phyloP scores from a whole-genome alignment of 2,329 filamentous ascomycete genomes.

The Diaporthe capsici region DNA sequence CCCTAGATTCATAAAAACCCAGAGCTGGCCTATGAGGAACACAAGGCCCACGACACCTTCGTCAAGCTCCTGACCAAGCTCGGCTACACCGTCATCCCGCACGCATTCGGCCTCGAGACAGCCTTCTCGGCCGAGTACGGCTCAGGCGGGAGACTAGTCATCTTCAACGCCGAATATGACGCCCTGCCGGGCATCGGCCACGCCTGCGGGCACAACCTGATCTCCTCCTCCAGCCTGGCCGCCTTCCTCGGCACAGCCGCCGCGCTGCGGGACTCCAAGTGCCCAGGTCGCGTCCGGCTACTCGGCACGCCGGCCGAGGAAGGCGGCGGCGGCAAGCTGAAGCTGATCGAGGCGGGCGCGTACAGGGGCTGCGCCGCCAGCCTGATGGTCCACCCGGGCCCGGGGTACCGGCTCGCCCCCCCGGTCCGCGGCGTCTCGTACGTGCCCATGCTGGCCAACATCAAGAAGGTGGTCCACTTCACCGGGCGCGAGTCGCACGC shows the following conservation, averaged over 20 bases:
- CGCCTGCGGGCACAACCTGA: conserved; percentile 62
- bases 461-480: conserved; percentile 56
- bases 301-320: conserved; percentile 61
- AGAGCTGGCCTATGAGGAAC: conserved; percentile 66
- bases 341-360: conserved; percentile 52
- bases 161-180: conserved; percentile 63
- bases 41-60: conserved; percentile 65
- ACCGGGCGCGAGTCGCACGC: conserved; percentile 62
- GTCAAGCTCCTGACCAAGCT: conserved; percentile 58
- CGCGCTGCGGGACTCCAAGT: conserved; percentile 49
- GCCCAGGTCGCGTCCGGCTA: conserved; percentile 55
- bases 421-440: conserved; percentile 46
- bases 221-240: conserved; percentile 57
- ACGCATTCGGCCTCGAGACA: conserved; percentile 66
- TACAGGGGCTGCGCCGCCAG: conserved; percentile 54
- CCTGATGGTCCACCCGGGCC: conserved; percentile 56
- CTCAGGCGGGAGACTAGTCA: conserved; percentile 56
- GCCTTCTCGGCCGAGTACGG: conserved; percentile 64
- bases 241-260: conserved; percentile 56
- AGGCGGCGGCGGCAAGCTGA: conserved; percentile 58
- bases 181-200: conserved; percentile 62
- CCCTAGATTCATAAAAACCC: conserved; percentile 58
- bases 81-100: conserved; percentile 61
- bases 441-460: conserved; percentile 49
- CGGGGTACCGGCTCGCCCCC: conserved; percentile 41